These are phyloP conservation scores for Sarocladium kiliense DNA, from an alignment of 2,329 filamentous ascomycete genomes.

Conservation along the genomic window DNA sequence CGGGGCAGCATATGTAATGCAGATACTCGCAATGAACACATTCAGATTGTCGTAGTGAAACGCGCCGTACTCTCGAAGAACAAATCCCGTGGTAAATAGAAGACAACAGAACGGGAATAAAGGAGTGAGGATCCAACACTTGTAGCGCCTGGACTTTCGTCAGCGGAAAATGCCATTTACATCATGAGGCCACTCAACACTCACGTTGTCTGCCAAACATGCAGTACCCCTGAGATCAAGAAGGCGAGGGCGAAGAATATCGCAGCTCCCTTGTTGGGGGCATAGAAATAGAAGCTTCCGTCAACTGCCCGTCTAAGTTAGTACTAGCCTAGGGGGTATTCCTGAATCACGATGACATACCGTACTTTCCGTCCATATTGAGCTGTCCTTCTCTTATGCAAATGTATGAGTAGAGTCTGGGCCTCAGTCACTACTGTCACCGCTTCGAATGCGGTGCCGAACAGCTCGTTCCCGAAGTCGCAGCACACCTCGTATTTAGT, in stretches of 20 bases:
- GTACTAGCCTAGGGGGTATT: not conserved
- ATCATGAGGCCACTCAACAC: slow-evolving; percentile 18
- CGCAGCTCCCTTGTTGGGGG: slow-evolving; percentile 41
- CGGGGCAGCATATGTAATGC: slow-evolving; percentile 29
- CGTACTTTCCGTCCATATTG: slow-evolving; percentile 22
- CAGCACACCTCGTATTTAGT: too few relatives aligned
- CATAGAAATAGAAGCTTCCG: slow-evolving; percentile 41
- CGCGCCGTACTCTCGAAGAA: slow-evolving; percentile 30
- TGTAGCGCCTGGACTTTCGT: slow-evolving; percentile 39
- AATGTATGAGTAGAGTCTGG: too few relatives aligned
- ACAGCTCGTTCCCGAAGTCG: too few relatives aligned
- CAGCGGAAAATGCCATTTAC: not conserved
- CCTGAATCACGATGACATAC: slow-evolving; percentile 14
- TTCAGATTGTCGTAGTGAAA: slow-evolving; percentile 25
- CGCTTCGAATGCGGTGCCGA: too few relatives aligned
- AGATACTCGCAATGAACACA: slow-evolving; percentile 28
- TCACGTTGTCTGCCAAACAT: slow-evolving; percentile 42
- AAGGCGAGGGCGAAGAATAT: slow-evolving; percentile 42
- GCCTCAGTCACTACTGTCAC: too few relatives aligned
- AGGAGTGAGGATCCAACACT: slow-evolving; percentile 49
- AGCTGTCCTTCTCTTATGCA: not conserved
- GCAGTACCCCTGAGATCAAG: slow-evolving; percentile 28
- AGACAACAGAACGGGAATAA: slow-evolving; percentile 49
- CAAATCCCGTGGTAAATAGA: slow-evolving; percentile 52
- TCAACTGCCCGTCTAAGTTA: slow-evolving; percentile 23